A percentile compares a stretch with the other conserved stretches of the same genome.
Conservation (phyloP, 805 yeast genomes). For the Crinitomyces ghanaensis region DNA sequence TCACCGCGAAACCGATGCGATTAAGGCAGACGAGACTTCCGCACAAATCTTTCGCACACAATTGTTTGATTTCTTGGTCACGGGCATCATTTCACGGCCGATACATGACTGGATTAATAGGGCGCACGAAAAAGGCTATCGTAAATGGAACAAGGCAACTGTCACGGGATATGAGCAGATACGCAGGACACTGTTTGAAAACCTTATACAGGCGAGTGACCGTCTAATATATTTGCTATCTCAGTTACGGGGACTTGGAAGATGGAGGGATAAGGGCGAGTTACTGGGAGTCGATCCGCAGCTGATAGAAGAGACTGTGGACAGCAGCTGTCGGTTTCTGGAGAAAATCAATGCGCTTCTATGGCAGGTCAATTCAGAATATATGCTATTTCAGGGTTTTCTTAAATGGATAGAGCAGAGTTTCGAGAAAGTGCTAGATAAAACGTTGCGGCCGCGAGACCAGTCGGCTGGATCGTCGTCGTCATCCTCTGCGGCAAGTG, state of each 20-base stretch:
- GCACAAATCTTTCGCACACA: constrained; percentile 21
- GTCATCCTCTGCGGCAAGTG: constrained; percentile 8
- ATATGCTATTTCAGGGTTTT: constrained; percentile 12
- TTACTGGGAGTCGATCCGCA: constrained; percentile 13
- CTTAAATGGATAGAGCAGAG: constrained; percentile 14
- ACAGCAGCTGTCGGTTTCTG: constrained; percentile 4
- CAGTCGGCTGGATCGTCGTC: too few relatives aligned
- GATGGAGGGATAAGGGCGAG: constrained; percentile 28
- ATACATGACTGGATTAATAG: constrained; percentile 41
- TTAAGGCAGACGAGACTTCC: constrained; percentile 18
- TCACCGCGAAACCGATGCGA: too few relatives aligned
- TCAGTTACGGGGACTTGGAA: constrained; percentile 31
- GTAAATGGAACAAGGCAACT: constrained; percentile 36
- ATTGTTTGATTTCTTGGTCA: constrained; percentile 35
- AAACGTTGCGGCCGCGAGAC: constrained; percentile 6
- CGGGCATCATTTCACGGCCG: constrained; percentile 36
- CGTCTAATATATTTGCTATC: constrained; percentile 36
- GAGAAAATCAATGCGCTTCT: constrained; percentile 5
- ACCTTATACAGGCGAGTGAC: constrained; percentile 38
- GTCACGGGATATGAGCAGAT: constrained; percentile 34
- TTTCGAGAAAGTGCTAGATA: constrained; percentile 12
- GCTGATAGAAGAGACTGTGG: constrained; percentile 5
- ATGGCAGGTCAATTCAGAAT: constrained; percentile 12
- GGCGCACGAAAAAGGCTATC: constrained; percentile 45
- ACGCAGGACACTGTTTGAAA: constrained; percentile 33